phyloP scores from a whole-genome alignment of 331 rosid species.

The Acacia concinna region DNA sequence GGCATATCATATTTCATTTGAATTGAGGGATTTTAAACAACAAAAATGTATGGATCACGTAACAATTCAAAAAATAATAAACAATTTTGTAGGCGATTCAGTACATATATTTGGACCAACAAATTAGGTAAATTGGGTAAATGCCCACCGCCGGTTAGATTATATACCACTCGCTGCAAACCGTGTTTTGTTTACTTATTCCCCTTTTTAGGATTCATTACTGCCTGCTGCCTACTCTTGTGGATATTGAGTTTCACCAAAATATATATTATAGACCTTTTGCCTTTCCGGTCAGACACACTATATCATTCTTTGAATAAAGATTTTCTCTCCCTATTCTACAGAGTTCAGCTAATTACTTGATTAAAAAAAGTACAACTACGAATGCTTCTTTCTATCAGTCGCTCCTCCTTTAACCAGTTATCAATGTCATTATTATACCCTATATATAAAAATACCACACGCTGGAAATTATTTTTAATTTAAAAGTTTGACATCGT shows the following conservation, averaged over 20 bases:
- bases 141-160: slow-evolving; percentile 30
- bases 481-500: too few species aligned
- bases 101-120: background rate
- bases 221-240: too few species aligned
- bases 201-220: background rate
- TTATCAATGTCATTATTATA: background rate
- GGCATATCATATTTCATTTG: background rate
- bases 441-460: too few species aligned
- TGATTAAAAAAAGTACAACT: background rate
- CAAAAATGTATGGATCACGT: too few species aligned
- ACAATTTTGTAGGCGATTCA: background rate
- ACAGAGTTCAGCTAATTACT: background rate
- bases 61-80: too few species aligned
- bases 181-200: background rate
- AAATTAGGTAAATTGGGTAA: slow-evolving; percentile 10
- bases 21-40: background rate
- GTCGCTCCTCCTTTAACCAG: background rate
- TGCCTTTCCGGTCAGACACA: background rate
- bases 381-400: background rate
- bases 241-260: slow-evolving; percentile 16
- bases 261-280: background rate
- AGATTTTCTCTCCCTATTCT: background rate
- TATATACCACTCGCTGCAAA: slow-evolving; percentile 15
- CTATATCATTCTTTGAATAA: background rate
- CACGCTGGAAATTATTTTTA: too few species aligned